phyloP scores from a whole-genome alignment of 768 basidiomycete species.

The Macrolepiota albuminosa region DNA sequence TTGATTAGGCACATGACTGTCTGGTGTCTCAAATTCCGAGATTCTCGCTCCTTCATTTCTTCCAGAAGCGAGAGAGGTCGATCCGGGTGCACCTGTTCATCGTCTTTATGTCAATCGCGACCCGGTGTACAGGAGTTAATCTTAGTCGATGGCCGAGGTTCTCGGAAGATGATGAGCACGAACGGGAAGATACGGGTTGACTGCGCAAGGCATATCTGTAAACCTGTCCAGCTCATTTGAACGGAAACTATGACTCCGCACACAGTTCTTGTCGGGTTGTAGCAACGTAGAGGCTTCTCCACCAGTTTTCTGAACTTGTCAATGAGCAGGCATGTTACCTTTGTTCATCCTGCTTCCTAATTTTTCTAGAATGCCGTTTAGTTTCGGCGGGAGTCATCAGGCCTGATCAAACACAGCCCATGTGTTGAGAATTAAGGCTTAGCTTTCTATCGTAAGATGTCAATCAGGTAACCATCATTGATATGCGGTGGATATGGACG shows the following conservation, averaged over 20 bases:
- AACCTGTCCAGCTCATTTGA: background rate
- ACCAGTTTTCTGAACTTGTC: conserved; percentile 32
- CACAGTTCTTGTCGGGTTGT: background rate
- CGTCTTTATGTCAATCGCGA: conserved; percentile 30
- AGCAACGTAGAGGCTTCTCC: background rate
- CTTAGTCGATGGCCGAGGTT: conserved; percentile 21
- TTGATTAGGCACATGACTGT: background rate
- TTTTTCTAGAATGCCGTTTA: conserved; percentile 29
- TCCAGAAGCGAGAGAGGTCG: conserved; percentile 34
- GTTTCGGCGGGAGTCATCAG: conserved; percentile 21
- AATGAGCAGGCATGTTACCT: conserved; percentile 23
- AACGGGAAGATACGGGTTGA: background rate
- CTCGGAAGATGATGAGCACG: conserved; percentile 11
- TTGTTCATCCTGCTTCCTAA: conserved; percentile 32
- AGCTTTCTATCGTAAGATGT: conserved; percentile 18
- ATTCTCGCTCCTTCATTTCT: conserved; percentile 20
- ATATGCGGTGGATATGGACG: conserved; percentile 21
- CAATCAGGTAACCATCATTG: background rate
- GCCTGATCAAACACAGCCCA: conserved; percentile 31
- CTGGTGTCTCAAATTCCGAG: conserved; percentile 21
- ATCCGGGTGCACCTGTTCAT: conserved; percentile 30
- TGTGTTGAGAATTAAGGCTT: conserved; percentile 26
- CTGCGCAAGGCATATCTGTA: background rate
- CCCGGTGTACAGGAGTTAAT: conserved; percentile 27
- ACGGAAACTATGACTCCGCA: too few species aligned